Percentiles rank a stretch among this genome's conserved stretches.
phyloP scores from a whole-genome alignment of 805 yeast genomes.

The Zygosaccharomyces rouxii region DNA sequence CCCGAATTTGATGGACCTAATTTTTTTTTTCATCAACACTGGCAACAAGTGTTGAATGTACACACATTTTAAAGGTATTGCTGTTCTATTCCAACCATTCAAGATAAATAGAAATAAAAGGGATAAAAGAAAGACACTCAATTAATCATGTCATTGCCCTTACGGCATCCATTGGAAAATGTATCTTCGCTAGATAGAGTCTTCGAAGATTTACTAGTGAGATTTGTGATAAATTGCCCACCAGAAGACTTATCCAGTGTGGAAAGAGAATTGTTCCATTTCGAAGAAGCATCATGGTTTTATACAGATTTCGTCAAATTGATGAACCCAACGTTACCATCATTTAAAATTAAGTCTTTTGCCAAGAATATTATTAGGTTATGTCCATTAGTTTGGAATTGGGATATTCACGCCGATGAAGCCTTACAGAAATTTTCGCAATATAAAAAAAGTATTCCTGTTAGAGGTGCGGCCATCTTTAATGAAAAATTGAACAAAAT shows the following conservation, averaged over 20 bases:
- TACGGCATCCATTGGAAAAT: slow-evolving; percentile 51
- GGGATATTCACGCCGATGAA: slow-evolving; percentile 71
- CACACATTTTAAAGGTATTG: not conserved
- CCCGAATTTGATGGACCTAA: too few species aligned
- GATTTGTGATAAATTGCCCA: slow-evolving; percentile 90
- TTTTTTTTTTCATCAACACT: not conserved
- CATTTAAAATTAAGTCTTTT: slow-evolving; percentile 71
- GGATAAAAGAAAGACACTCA: not conserved
- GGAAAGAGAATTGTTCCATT: slow-evolving; percentile 79
- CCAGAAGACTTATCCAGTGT: slow-evolving; percentile 70
- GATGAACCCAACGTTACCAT: slow-evolving; percentile 70
- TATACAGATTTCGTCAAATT: slow-evolving; percentile 78
- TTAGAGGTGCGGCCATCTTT: slow-evolving; percentile 89
- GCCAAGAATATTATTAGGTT: slow-evolving; percentile 60
- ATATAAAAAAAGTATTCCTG: slow-evolving; percentile 89
- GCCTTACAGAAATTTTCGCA: slow-evolving; percentile 75
- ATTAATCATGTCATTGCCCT: slow-evolving; percentile 52
- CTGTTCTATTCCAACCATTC: not conserved
- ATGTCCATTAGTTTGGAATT: slow-evolving; percentile 76
- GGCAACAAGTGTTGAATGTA: not conserved
- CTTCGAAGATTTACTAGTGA: slow-evolving; percentile 78
- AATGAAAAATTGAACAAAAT: slow-evolving; percentile 66
- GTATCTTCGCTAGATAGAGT: slow-evolving; percentile 63
- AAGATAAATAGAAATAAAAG: not conserved
- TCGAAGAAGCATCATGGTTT: slow-evolving; percentile 98